Conservation (phyloP, 2,329 filamentous ascomycete species). For the Bipolaris sorokiniana region DNA sequence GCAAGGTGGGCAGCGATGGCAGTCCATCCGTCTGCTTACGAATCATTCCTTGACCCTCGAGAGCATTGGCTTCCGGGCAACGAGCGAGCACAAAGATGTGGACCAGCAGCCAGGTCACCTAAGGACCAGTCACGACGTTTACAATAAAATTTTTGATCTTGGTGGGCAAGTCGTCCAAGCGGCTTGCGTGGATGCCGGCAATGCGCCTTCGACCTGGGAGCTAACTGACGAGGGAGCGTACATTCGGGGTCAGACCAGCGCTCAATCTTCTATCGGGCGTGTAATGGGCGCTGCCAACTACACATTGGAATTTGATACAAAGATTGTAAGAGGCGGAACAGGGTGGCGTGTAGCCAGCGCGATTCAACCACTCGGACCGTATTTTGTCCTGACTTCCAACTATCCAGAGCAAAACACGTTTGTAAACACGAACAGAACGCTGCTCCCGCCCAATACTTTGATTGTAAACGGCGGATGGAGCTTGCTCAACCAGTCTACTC, state of each 20-base stretch:
- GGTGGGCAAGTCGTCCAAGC: constrained; percentile 44
- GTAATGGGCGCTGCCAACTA: background rate
- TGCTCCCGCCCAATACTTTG: background rate
- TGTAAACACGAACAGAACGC: constrained; percentile 1
- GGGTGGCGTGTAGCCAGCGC: constrained; percentile 1
- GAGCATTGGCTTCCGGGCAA: constrained; percentile 42
- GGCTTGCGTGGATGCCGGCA: constrained; percentile 49
- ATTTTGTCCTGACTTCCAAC: constrained; percentile 5
- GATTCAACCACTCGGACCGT: background rate
- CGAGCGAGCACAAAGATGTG: constrained; percentile 6
- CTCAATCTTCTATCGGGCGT: constrained; percentile 3
- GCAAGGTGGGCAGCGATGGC: constrained; percentile 53
- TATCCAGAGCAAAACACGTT: background rate
- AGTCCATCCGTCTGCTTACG: constrained; percentile 48
- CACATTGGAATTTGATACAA: background rate
- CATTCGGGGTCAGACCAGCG: constrained; percentile 43
- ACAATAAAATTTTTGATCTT: constrained; percentile 49
- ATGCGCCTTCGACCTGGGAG: constrained; percentile 42
- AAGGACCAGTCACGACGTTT: constrained; percentile 20
- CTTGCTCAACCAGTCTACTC: constrained; percentile 4
- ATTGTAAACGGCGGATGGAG: background rate
- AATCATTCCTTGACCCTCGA: constrained; percentile 42
- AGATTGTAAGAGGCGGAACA: background rate
- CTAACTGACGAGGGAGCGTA: constrained; percentile 45
- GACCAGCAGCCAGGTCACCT: background rate